Percentiles rank a stretch among this genome's conserved stretches.
These are phyloP conservation scores for Pulveroboletus ravenelii DNA, from an alignment of 768 basidiomycete species.

Conservation along the genomic window DNA sequence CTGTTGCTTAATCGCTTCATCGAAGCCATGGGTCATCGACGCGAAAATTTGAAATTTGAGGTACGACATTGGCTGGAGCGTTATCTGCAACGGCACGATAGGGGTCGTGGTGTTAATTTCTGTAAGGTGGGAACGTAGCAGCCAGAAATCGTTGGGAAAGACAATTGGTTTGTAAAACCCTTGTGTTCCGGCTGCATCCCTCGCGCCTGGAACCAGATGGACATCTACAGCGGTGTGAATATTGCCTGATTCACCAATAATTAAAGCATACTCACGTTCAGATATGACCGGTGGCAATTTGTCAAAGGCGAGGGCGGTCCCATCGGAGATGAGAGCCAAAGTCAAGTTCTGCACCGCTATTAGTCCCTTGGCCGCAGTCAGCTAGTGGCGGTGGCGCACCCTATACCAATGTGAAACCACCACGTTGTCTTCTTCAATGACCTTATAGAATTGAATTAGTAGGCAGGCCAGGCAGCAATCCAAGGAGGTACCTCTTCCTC, in stretches of 20 bases:
- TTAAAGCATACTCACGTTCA: constrained; percentile 48
- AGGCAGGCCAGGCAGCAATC: neutral
- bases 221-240: constrained; percentile 47
- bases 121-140: constrained; percentile 71
- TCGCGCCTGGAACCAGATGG: constrained; percentile 50
- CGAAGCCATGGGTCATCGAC: constrained; percentile 80
- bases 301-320: constrained; percentile 45
- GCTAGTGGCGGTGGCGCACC: constrained; percentile 35
- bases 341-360: constrained; percentile 67
- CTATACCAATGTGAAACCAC: constrained; percentile 83
- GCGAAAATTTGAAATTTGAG: constrained; percentile 87
- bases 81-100: constrained; percentile 72
- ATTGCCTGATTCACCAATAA: neutral
- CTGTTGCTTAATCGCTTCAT: constrained; percentile 78
- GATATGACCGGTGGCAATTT: constrained; percentile 55
- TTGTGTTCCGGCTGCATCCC: constrained; percentile 60
- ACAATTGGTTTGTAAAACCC: constrained; percentile 83
- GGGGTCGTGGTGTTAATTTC: constrained; percentile 85
- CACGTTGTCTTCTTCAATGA: constrained; percentile 41
- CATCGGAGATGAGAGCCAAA: constrained; percentile 76
- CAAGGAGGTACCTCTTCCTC: constrained; percentile 42
- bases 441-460: constrained; percentile 14
- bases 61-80: constrained; percentile 80
- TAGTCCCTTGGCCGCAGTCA: constrained; percentile 3
- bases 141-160: constrained; percentile 96